Base-by-base conservation (phyloP, 768 basidiomycete genomes). In the Trametes meyenii region DNA sequence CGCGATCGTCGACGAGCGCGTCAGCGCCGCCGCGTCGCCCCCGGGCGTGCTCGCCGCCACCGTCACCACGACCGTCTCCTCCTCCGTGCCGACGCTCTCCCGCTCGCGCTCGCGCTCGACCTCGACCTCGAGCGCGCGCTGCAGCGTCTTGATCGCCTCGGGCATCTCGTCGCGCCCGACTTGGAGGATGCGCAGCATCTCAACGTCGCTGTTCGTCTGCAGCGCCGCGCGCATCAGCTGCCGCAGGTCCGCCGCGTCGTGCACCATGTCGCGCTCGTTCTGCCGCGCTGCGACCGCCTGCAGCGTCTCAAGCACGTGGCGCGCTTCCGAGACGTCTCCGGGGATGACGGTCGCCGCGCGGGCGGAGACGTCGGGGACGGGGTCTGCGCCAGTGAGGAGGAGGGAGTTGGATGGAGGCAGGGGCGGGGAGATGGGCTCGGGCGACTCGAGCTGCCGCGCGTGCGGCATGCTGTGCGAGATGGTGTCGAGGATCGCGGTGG, bases 81-180 rank as follows among this genome's bases (percentile, higher is more conserved):
- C 65, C 36, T 62, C 56, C 19, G 59, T 61, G 26, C 63, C 63
- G 11, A 38, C 3, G 33, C 53, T 19, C 57, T 63, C 62, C 21
- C 62, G 62, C 58, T 76, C 78, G 33, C 53, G 13, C 57, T 63
- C 62, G 21, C 62, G 62, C 58, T 76, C 78, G 44, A 77, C 73
- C 55, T 79, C 77, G 19, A 69, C 65, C 75, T 86, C 85, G 51
- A 90, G 75, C 16, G 84, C 85, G 23, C 90, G 75, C 74, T 90
- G 90, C 17, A 93, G 77, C 4, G 90, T 86, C 75, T 90, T 90
- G 71, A 92, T 85, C 13, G 89, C 89, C 71, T 93, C 91, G 0
- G 87, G 86, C 81, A 90, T 87, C 71, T 90, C 88, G 46, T 84
- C 82, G 48, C 84, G 76, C 36, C 79, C 79, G 45, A 88, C 81